These are phyloP conservation scores for Arthrocladium fulminans DNA, from an alignment of 2,329 filamentous ascomycete genomes.

Conservation along the genomic window DNA sequence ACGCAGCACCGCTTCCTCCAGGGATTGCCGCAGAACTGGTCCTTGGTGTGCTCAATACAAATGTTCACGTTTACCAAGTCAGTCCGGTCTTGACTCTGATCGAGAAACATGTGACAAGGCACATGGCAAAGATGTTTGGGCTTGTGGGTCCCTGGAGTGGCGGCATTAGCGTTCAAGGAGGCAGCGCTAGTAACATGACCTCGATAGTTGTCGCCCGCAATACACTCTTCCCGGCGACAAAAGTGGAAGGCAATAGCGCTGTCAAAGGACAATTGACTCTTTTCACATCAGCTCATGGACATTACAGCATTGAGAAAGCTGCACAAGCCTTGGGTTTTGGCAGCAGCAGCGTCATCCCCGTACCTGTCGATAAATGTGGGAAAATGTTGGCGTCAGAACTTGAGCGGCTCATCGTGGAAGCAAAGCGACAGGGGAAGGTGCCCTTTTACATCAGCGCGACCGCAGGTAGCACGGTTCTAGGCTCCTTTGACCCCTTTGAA, in stretches of 20 bases:
- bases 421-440: slow-evolving; percentile 60
- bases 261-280: slow-evolving; percentile 57
- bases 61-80: slow-evolving; percentile 87
- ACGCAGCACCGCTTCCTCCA: slow-evolving; percentile 79
- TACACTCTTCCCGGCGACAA: slow-evolving; percentile 70
- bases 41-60: slow-evolving; percentile 81
- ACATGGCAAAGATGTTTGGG: slow-evolving; percentile 68
- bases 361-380: slow-evolving; percentile 64
- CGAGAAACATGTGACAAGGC: slow-evolving; percentile 70
- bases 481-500: slow-evolving; percentile 74
- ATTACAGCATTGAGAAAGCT: slow-evolving; percentile 92
- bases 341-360: slow-evolving; percentile 58
- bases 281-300: slow-evolving; percentile 82
- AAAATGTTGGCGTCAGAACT: slow-evolving; percentile 62
- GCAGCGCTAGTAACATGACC: slow-evolving; percentile 73
- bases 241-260: slow-evolving; percentile 56
- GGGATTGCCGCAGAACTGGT: slow-evolving; percentile 79
- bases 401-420: slow-evolving; percentile 51
- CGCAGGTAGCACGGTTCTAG: slow-evolving; percentile 86
- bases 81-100: slow-evolving; percentile 80
- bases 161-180: slow-evolving; percentile 69
- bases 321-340: slow-evolving; percentile 86
- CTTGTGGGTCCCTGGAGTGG: slow-evolving; percentile 59
- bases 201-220: slow-evolving; percentile 84
- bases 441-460: slow-evolving; percentile 95